Evolutionary conservation across 371 early-diverging fungal species (phyloP), one percentile per base, ranked within the genome.

Genomic region (Mortierella sp.): DNA sequence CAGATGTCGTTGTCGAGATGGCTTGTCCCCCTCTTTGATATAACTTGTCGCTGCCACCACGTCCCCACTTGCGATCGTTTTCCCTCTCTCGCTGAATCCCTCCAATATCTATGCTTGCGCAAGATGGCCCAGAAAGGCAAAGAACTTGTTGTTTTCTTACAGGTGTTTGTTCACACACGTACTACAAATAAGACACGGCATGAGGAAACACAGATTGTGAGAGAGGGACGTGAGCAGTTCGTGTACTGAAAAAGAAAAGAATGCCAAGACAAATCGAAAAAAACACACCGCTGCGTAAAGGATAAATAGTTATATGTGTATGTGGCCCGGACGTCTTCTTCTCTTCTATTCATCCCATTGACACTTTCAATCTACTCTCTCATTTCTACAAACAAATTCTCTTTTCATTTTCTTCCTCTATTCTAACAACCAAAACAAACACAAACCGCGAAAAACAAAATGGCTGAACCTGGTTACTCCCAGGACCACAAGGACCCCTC

Each of bases 401-500:
- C 48, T 43, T 5, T 54, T 35, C 35, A 29, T 44, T 27, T 27
- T 14, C 71, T 21, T 38, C 38, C 11, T 24, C 6, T 16, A 63
- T 16, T n/a, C 46, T 32, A 60, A 60, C 60, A 6, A 60, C 32
- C 63, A 27, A 56, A 29, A 6, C 35, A 63, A 6, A 35, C 32
- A 32, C 11, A 27, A 63, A 21, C 24, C 65, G 5, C 38, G 11
- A 58, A 58, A 58, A 41, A 43, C 11, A 71, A 65, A 43, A 81
- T 82, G 82, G 82, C 75, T 46, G 68, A 82, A 65, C 75, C 78
- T 65, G 72, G 75, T n/a, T 82, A 75, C 32, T 78, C 82, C 54
- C 29, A 78, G 82, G 82, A 82, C 63, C 65, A 75, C 78, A 78
- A 82, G 70, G 75, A 75, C 60, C 75, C 75, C 8, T 58, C 75